These are phyloP conservation scores for Echium plantagineum DNA, from an alignment of 257 asterid species.

Conservation along the genomic window DNA sequence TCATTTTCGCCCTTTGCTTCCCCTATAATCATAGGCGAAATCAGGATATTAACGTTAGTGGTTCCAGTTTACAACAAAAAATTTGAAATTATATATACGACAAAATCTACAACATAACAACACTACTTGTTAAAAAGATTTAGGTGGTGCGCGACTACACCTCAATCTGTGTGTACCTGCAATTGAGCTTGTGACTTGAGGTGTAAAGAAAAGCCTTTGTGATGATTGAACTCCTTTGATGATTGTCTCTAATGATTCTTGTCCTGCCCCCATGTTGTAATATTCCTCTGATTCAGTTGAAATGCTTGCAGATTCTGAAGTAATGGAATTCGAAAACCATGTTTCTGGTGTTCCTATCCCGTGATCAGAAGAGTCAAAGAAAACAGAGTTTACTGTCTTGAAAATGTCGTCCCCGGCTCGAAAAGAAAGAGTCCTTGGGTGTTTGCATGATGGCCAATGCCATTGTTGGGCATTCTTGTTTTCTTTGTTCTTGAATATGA, in stretches of 20 bases:
- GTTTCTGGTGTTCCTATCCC: not conserved
- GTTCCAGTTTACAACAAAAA: too few relatives aligned
- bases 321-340: conserved; percentile 14
- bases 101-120: too few relatives aligned
- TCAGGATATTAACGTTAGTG: too few relatives aligned
- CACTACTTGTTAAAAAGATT: too few relatives aligned
- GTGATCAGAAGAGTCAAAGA: conserved; percentile 10
- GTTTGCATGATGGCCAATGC: conserved; percentile 36
- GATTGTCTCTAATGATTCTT: conserved; percentile 24
- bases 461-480: conserved; percentile 10
- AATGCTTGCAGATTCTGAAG: conserved; percentile 8
- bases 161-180: conserved; percentile 1
- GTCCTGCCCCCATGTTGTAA: not conserved
- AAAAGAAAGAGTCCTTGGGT: conserved; percentile 43
- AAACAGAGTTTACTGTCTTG: conserved; percentile 29
- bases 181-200: conserved; percentile 41
- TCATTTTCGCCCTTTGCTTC: conserved; percentile 12
- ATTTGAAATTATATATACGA: too few relatives aligned
- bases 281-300: conserved; percentile 5
- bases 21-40: conserved; percentile 1
- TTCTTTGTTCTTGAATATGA: conserved; percentile 28
- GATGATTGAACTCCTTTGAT: conserved; percentile 23
- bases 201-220: conserved; percentile 42
- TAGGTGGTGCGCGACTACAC: too few relatives aligned
- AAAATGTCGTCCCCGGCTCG: conserved; percentile 16